Percentiles rank a stretch among this genome's conserved stretches.
These are phyloP conservation scores for Zoysia matrella DNA, from an alignment of 202 grass and related monocot species.

Conservation along the genomic window DNA sequence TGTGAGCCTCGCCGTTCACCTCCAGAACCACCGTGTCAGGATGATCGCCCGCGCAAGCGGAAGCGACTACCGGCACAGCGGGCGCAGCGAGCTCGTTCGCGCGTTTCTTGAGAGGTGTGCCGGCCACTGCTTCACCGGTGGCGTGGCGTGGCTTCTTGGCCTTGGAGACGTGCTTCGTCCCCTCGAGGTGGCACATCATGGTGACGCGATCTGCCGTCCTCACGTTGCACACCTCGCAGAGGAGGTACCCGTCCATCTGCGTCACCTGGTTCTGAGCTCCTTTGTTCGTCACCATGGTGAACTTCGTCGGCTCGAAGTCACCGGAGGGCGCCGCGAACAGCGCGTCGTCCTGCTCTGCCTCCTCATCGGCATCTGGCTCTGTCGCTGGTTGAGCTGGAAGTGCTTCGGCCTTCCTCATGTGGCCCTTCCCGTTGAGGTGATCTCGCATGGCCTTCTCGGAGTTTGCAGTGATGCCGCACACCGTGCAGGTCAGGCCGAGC, in stretches of 20 bases:
- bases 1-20: background rate
- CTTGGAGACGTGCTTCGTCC: slow-evolving; percentile 39
- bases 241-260: slow-evolving; percentile 54
- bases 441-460: slow-evolving; percentile 12
- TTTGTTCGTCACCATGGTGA: background rate
- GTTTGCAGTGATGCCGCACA: slow-evolving; percentile 39
- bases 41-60: background rate
- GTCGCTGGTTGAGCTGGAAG: background rate
- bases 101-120: background rate
- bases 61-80: background rate
- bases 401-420: slow-evolving; percentile 27
- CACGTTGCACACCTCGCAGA: slow-evolving; percentile 49
- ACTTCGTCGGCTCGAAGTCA: slow-evolving; percentile 19
- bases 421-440: slow-evolving; percentile 35
- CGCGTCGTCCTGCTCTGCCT: background rate
- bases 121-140: background rate
- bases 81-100: background rate
- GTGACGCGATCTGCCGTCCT: background rate
- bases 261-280: background rate
- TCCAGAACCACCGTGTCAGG: background rate
- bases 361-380: background rate
- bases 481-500: slow-evolving; percentile 2
- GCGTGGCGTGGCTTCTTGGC: background rate
- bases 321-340: background rate
- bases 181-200: slow-evolving; percentile 50